Evolutionary conservation across 1,284 basidiomycete genomes (phyloP).

Genomic region (Cryptococcus sp.): DNA sequence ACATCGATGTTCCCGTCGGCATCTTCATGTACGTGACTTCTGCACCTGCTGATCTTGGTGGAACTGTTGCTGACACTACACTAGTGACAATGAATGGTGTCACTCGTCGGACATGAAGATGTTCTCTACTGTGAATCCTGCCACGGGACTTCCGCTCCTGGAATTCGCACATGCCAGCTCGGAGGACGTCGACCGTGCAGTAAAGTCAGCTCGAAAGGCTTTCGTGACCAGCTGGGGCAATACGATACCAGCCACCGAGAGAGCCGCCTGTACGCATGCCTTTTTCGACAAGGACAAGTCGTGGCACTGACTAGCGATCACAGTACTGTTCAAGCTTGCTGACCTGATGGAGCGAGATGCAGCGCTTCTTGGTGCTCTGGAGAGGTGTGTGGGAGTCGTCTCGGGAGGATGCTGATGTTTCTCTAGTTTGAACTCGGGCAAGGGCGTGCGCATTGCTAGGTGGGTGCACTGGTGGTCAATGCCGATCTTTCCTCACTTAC

Average conservation of each 20-base stretch:
- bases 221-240: conserved; percentile 88
- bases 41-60: conserved; percentile 1
- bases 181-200: conserved; percentile 79
- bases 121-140: conserved; percentile 49
- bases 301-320: no score
- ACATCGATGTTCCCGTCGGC: neutral
- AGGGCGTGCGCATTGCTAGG: conserved; percentile 75
- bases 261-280: conserved; percentile 60
- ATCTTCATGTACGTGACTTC: conserved; percentile 3
- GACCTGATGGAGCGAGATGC: conserved; percentile 87
- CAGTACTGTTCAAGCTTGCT: conserved; percentile 77
- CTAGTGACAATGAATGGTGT: conserved; percentile 44
- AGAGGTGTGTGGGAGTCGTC: no score
- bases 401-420: no score
- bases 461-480: conserved; percentile 43
- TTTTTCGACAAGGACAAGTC: no score
- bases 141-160: conserved; percentile 58
- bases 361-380: conserved; percentile 68
- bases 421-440: conserved; percentile 80
- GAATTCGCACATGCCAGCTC: conserved; percentile 38
- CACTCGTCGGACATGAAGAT: conserved; percentile 29
- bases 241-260: conserved; percentile 77
- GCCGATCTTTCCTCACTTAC: no score
- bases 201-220: conserved; percentile 74
- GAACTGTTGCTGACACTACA: no score